Evolutionary conservation across 495 filamentous ascomycete genomes (phyloP).

Genomic region (Penicillium turbatum): DNA sequence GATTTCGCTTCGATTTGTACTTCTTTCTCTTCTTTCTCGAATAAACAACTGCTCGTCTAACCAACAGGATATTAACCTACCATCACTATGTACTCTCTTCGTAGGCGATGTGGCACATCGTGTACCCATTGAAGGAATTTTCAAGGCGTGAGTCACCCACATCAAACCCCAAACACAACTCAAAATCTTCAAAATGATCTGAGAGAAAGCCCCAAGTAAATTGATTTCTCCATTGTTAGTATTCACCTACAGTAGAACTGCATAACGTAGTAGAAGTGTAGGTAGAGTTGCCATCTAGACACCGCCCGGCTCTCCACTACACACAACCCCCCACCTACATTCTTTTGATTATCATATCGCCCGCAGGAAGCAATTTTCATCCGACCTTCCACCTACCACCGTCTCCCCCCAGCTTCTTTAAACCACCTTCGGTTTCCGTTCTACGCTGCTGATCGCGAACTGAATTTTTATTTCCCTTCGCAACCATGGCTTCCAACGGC

Average conservation of each 20-base stretch:
- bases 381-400: conserved; percentile 22
- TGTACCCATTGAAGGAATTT: not conserved
- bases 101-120: not conserved
- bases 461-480: conserved; percentile 20
- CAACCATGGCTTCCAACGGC: conserved; percentile 62
- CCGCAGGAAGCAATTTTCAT: conserved; percentile 43
- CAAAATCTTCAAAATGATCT: not conserved
- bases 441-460: conserved; percentile 16
- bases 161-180: conserved; percentile 1
- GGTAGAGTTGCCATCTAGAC: conserved; percentile 15
- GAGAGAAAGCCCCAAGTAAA: too few species aligned
- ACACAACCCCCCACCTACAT: conserved; percentile 38
- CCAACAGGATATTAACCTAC: too few species aligned
- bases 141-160: conserved; percentile 1
- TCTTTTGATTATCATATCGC: conserved; percentile 41
- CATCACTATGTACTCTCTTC: too few species aligned
- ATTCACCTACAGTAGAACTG: not conserved
- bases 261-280: not conserved
- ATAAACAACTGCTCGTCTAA: too few species aligned
- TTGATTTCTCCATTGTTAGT: too few species aligned
- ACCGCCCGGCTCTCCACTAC: conserved; percentile 47
- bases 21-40: too few species aligned
- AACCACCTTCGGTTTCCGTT: conserved; percentile 13
- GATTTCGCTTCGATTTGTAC: too few species aligned
- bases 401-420: conserved; percentile 16